Evolutionary conservation across 2,329 filamentous ascomycete genomes (phyloP), one percentile per base, ranked within the genome.

Genomic region (Trichoderma harzianum): DNA sequence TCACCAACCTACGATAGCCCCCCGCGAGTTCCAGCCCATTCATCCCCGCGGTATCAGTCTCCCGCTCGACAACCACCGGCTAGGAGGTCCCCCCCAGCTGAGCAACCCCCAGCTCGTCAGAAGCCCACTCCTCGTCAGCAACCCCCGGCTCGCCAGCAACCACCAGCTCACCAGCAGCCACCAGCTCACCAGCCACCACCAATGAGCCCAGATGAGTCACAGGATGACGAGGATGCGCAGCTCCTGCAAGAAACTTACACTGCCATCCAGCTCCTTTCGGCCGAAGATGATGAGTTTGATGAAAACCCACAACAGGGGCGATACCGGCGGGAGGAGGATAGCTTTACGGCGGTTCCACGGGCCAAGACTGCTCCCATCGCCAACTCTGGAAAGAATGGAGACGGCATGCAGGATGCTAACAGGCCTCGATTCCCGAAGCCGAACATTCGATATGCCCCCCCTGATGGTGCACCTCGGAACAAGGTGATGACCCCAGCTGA

Each of bases 401-500:
- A 89, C 43, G 87, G 87, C 73, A 79, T 90, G 75, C 90, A 90
- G 71, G 86, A 88, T 72, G 85, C 81, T 28, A 85, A 82, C 43
- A 75, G 82, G 10, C 76, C 81, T 2, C 82, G 82, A 4, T 80
- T 82, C 8, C 78, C 80, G 12, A 80, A 80, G 57, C 74, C 81
- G 28, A 78, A 79, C 14, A 79, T 82, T 47, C 83, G 82, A 72
- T 80, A 79, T 64, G 74, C 21, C 2, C 47, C 75, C 24, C 77
- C 76, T 66, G 80, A 78, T 62, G 77, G 79, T 68, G 80, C 84
- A 2, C 81, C 86, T 10, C 84, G 85, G 24, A 92, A 88, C 79
- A 96, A 96, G 80, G 92, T 96, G 74, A 97, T 97, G 93, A 97
- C 94, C 2, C 92, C 92, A 1, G 93, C 91, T 12, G 90, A 97